Base-by-base conservation (phyloP, 2,329 filamentous ascomycete species). In the Ploettnerulaceae sp. region DNA sequence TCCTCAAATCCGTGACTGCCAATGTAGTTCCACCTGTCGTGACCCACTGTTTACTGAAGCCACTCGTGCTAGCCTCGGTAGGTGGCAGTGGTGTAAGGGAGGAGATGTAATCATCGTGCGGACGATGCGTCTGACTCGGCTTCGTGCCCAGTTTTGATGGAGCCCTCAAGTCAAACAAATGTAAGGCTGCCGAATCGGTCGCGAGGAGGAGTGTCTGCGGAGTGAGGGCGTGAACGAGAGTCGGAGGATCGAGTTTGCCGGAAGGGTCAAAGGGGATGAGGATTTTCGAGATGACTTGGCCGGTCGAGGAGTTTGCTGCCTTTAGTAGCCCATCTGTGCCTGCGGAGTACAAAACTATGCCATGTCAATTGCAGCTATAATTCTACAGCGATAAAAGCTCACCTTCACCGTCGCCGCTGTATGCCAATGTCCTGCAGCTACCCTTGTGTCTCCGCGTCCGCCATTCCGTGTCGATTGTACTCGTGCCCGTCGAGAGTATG, bases 1-100 rank as follows among this genome's bases (percentile, higher is more conserved):
- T 77, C 18, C 91, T 81, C 34, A 96, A 72, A 64, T 98, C 93
- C 0, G 89, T 95, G 28, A 96, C 83, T 1, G 89, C 88, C 15
- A 98, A 71, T 0, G 91, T 97, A 1, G 88, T 91, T 34, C 89
- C 90, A 25, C 93, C 93, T 0, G 90, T 96, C 28, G 86, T 93
- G 42, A 96, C 78, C 86, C 89, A 98, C 69, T 97, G 91, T 68
- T 95, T 95, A 59, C 87, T 82, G 64, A 87, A 91, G 4, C 90
- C 90, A 14, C 85, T 91, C 0, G 89, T 95, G 65, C 86, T 93
- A 46, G 85, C 80, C 22, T 82, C 76, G 2, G 85, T 84, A 0
- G 90, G 77, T 0, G 90, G 89, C 0, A 98, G 77, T 1, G 90
- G 82, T 0, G 87, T 86, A 34, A 98, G 75, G 39, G 87, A 90